Base-by-base conservation (phyloP, 352 stramenopile genomes). In the Albugo candida region DNA sequence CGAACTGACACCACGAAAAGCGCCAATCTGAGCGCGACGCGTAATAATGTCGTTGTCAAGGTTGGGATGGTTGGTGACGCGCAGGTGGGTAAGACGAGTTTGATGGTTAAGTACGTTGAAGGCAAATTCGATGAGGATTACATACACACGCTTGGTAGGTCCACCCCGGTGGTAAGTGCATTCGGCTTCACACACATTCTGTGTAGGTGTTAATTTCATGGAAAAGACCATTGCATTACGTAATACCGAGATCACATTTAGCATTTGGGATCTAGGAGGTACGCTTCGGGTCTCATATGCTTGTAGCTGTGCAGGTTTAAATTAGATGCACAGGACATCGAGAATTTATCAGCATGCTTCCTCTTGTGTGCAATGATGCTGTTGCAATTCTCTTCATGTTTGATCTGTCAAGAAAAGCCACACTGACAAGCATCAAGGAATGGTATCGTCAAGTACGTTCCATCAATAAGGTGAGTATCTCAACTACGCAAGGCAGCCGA, bases 21-120 rank as follows among this genome's bases (percentile, higher is more conserved):
- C 24, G 24, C 24, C 3, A 31, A 31, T 31, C 24, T 31, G 3
- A 31, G 24, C 8, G 24, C 24, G 3, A 31, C 24, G 12, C 70
- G 79, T 21, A 92, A 92, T 54, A 92, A 92, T 45, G 79, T 93
- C 42, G 71, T 88, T 40, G 76, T 92, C 14, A 92, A 96, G 50
- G 82, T 96, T 27, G 87, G 86, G 45, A 95, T 96, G 81, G 88
- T 97, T 20, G 88, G 86, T 36, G 86, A 97, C 55, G 83, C 83
- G 37, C 85, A 95, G 49, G 85, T 97, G 41, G 88, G 88, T 42
- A 97, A 97, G 56, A 97, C 88, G 17, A 95, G 84, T 47, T 76
- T 97, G 53, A 97, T 97, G 88, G 86, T 97, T 59, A 94, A 95
- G 54, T 97, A 97, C 63, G 86, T 96, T 19, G 84, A 96, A 50